A percentile compares a stretch with the other conserved stretches of the same genome.
phyloP scores from a whole-genome alignment of 495 filamentous ascomycete genomes.

The Penicillium cosmopolitanum region DNA sequence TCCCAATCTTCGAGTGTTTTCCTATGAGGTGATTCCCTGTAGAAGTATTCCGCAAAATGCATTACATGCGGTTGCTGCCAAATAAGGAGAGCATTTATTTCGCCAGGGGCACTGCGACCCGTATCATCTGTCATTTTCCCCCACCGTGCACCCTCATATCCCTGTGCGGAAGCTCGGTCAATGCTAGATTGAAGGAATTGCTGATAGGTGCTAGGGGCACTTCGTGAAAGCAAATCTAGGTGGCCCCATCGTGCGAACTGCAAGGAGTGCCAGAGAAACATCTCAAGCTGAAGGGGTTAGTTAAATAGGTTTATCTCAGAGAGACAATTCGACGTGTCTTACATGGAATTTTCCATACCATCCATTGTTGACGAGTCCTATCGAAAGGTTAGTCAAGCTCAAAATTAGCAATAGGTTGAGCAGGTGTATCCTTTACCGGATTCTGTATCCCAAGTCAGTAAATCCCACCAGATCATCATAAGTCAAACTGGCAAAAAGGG shows the following conservation, averaged over 20 bases:
- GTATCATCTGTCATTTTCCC: slow-evolving; percentile 64
- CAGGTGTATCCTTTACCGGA: neutral
- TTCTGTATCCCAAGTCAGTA: neutral
- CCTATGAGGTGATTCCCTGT: neutral
- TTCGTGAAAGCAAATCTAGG: slow-evolving; percentile 47
- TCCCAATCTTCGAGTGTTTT: slow-evolving; percentile 18
- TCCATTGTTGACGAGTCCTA: slow-evolving; percentile 24
- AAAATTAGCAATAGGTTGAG: neutral
- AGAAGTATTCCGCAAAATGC: slow-evolving; percentile 23
- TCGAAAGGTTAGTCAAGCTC: neutral
- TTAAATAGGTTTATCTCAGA: too few relatives aligned
- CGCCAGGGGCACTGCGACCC: slow-evolving; percentile 56
- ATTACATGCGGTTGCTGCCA: slow-evolving; percentile 27
- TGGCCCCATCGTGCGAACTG: slow-evolving; percentile 59
- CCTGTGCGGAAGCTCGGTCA: slow-evolving; percentile 49
- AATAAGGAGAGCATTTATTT: slow-evolving; percentile 23
- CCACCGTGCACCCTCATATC: slow-evolving; percentile 57
- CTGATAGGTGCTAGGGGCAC: slow-evolving; percentile 49
- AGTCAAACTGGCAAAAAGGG: too few relatives aligned
- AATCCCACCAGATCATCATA: too few relatives aligned
- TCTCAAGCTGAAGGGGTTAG: slow-evolving; percentile 41
- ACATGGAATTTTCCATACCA: slow-evolving; percentile 30
- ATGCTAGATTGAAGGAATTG: slow-evolving; percentile 50
- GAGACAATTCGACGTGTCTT: neutral
- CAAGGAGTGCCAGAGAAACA: slow-evolving; percentile 57